Conservation (phyloP, 2,329 filamentous ascomycete genomes). For the Claviceps africana region DNA sequence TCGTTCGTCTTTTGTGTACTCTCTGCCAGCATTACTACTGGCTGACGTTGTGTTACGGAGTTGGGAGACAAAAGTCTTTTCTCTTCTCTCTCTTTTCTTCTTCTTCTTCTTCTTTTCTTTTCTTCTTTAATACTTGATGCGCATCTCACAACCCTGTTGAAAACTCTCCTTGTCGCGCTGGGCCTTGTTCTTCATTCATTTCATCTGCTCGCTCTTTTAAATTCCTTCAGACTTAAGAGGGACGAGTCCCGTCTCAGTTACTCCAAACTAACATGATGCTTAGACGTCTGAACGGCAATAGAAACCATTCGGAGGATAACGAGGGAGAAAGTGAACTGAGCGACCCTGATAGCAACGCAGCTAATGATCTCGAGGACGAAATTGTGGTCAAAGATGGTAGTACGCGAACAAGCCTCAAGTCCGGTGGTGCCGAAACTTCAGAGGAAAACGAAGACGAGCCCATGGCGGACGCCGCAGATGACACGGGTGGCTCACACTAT, state of each 20-base stretch:
- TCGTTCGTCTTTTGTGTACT: neutral
- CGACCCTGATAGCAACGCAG: slow-evolving; percentile 21
- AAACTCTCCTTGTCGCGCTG: neutral
- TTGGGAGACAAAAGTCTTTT: neutral
- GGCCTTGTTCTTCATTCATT: neutral
- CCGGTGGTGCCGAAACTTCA: slow-evolving; percentile 9
- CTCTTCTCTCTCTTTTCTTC: neutral
- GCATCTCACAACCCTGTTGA: neutral
- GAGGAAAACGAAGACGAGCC: slow-evolving; percentile 28
- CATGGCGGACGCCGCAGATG: slow-evolving; percentile 29
- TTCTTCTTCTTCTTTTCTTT: neutral
- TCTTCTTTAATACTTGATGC: neutral
- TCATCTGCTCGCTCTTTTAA: too few relatives aligned
- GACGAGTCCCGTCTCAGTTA: neutral
- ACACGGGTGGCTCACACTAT: slow-evolving; percentile 25
- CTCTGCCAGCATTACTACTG: neutral
- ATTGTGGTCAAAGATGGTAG: slow-evolving; percentile 35
- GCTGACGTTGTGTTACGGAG: neutral
- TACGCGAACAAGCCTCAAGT: slow-evolving; percentile 21
- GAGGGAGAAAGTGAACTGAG: slow-evolving; percentile 31
- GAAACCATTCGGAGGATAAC: slow-evolving; percentile 21
- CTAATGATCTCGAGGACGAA: slow-evolving; percentile 34
- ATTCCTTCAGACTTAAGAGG: neutral
- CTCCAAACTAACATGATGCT: slow-evolving; percentile 12
- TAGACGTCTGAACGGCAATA: slow-evolving; percentile 18